Conservation (phyloP, 148 eudicot species). For the Nyssa sinensis region DNA sequence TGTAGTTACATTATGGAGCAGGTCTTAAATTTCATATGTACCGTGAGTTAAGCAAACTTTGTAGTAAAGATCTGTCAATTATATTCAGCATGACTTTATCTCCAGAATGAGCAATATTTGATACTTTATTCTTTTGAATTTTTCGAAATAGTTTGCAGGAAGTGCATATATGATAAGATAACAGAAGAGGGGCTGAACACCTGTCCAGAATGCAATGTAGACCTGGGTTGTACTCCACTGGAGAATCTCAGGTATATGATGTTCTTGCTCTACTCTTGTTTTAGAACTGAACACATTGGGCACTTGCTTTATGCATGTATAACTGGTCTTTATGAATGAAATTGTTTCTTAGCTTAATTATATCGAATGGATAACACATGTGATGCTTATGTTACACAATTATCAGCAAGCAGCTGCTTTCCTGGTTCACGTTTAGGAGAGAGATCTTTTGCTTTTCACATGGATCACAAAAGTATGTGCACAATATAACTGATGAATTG, state of each 20-base stretch:
- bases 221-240: conserved; percentile 16
- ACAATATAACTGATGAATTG: not conserved
- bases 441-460: not conserved
- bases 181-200: not conserved
- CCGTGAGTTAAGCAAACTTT: not conserved
- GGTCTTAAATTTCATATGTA: not conserved
- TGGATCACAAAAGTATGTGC: not conserved
- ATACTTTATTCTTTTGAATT: not conserved
- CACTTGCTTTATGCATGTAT: no score
- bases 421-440: not conserved
- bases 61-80: no score
- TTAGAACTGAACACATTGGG: not conserved
- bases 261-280: not conserved
- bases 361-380: not conserved
- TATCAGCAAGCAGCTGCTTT: not conserved
- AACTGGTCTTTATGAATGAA: no score
- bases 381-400: not conserved
- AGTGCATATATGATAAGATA: conserved; percentile 13
- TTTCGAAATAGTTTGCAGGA: conserved; percentile 14
- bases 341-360: no score
- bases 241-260: conserved; percentile 17
- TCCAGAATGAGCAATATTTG: not conserved
- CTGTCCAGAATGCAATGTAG: conserved; percentile 15
- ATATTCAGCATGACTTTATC: not conserved
- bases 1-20: no score